Percentiles rank a stretch among this genome's conserved stretches.
phyloP scores from a whole-genome alignment of 2,329 filamentous ascomycete species.

The Fusarium solani-melongenae region DNA sequence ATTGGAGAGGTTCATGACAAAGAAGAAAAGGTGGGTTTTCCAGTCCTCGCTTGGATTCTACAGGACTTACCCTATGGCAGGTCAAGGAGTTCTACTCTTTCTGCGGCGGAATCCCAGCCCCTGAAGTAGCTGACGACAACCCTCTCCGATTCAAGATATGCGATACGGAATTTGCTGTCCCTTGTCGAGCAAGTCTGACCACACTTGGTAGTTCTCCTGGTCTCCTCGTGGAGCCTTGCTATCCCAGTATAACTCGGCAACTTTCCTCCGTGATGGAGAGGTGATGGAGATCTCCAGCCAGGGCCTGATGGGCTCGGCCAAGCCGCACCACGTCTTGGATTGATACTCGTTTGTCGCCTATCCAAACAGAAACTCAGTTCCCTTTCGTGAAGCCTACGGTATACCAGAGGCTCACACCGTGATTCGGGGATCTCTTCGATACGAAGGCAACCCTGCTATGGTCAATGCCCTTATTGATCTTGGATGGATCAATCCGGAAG shows the following conservation, averaged over 20 bases:
- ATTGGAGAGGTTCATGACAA: conserved; percentile 74
- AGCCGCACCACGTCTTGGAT: conserved; percentile 70
- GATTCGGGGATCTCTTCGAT: conserved; percentile 74
- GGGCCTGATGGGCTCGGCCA: conserved; percentile 73
- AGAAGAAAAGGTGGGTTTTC: conserved; percentile 64
- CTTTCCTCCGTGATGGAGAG: conserved; percentile 72
- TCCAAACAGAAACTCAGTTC: conserved; percentile 75
- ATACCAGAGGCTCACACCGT: conserved; percentile 77
- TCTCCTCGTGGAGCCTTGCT: conserved; percentile 74
- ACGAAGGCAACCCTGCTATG: conserved; percentile 76
- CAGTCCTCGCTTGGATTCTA: rapidly evolving
- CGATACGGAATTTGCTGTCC: background rate
- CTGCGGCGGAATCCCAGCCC: conserved; percentile 70
- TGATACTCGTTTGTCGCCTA: conserved; percentile 75
- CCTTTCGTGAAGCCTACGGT: conserved; percentile 74
- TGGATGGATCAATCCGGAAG: conserved; percentile 63
- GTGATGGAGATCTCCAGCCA: conserved; percentile 51
- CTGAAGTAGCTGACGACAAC: conserved; percentile 66
- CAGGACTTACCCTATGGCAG: background rate
- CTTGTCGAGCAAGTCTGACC: background rate
- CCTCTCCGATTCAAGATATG: conserved; percentile 10
- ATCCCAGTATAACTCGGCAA: conserved; percentile 73
- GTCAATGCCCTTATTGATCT: conserved; percentile 76
- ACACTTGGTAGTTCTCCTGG: conserved; percentile 65
- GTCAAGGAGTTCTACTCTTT: conserved; percentile 73